phyloP scores from a whole-genome alignment of 805 yeast species.

The Wickerhamomyces ciferrii region DNA sequence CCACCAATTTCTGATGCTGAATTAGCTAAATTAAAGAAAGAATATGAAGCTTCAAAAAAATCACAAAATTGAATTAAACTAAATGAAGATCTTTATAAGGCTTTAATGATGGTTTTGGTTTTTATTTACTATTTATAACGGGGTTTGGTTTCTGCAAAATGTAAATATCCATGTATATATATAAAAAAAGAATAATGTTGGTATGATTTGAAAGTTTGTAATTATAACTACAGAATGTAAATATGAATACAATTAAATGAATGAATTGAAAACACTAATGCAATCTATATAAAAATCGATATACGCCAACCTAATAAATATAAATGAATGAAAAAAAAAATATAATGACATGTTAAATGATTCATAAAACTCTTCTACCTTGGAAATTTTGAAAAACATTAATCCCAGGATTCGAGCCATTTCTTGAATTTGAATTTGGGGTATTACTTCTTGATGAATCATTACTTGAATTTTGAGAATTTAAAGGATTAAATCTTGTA shows the following conservation, averaged over 20 bases:
- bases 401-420: neutral
- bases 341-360: neutral
- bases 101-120: neutral
- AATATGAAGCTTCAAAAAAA: constrained; percentile 44
- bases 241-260: too few relatives aligned
- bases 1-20: constrained; percentile 87
- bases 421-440: neutral
- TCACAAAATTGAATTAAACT: neutral
- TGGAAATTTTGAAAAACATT: constrained; percentile 1
- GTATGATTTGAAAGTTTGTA: neutral
- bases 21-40: constrained; percentile 63
- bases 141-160: neutral
- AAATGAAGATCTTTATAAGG: too few relatives aligned
- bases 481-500: constrained; percentile 1
- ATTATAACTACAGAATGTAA: too few relatives aligned
- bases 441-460: neutral
- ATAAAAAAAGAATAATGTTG: neutral
- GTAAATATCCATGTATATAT: neutral
- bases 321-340: neutral
- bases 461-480: neutral
- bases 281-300: neutral
- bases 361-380: neutral
- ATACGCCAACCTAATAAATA: neutral
- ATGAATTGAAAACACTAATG: neutral
- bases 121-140: neutral